Percentiles rank a stretch among this genome's conserved stretches.
Evolutionary conservation across 2,329 filamentous ascomycete species (phyloP).

Genomic region (Pseudogymnoascus sp.): DNA sequence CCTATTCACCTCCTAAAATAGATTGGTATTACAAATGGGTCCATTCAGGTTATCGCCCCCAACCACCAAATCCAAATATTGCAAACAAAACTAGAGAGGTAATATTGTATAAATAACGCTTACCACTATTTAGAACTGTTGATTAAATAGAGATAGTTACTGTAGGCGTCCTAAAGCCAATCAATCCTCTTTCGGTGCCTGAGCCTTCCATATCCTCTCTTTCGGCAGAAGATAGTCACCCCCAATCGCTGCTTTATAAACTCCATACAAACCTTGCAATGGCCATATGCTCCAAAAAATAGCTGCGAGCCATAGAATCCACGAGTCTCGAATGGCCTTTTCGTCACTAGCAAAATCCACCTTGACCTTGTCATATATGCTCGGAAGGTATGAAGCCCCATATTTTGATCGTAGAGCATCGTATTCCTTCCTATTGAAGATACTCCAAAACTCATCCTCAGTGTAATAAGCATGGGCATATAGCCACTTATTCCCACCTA

Average conservation of each 20-base stretch:
- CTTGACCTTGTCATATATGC: constrained; percentile 42
- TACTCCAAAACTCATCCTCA: constrained; percentile 58
- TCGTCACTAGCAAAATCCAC: constrained; percentile 28
- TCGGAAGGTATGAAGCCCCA: constrained; percentile 49
- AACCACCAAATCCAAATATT: not conserved
- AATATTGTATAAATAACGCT: no score
- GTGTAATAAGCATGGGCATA: constrained; percentile 81
- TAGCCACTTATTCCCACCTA: constrained; percentile 76
- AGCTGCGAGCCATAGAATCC: constrained; percentile 25
- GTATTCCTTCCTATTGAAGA: constrained; percentile 54
- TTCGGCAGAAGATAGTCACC: constrained; percentile 25
- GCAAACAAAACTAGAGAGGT: not conserved
- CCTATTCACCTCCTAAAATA: not conserved
- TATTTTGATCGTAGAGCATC: constrained; percentile 56
- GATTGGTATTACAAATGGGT: not conserved
- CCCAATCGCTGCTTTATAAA: constrained; percentile 20
- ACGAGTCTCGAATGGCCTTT: constrained; percentile 24
- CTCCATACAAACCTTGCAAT: constrained; percentile 25
- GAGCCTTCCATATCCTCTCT: constrained; percentile 6
- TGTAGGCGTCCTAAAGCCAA: not conserved
- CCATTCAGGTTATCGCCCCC: not conserved
- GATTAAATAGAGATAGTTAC: not conserved
- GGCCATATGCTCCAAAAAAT: constrained; percentile 28
- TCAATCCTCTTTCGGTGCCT: not conserved
- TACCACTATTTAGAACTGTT: no score